These are phyloP conservation scores for Neoscytalidium dimidiatum DNA, from an alignment of 2,329 filamentous ascomycete genomes.

Conservation along the genomic window DNA sequence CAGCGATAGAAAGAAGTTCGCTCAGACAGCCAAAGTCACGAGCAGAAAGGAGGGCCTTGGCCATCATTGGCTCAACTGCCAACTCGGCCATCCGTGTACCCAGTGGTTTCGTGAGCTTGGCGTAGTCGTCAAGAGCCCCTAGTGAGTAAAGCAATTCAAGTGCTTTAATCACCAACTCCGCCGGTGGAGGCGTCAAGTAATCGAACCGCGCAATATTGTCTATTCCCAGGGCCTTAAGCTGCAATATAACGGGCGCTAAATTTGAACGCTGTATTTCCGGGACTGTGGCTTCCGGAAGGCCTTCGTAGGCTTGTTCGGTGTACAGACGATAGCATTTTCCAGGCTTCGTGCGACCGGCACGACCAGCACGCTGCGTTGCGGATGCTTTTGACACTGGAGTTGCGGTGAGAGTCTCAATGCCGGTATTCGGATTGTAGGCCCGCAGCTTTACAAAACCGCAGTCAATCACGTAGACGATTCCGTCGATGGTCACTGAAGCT, in stretches of 20 bases:
- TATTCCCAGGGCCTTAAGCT: conserved; percentile 92
- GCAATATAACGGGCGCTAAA: conserved; percentile 81
- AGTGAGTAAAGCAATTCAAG: conserved; percentile 86
- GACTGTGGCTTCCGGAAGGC: conserved; percentile 70
- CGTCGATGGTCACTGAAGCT: conserved; percentile 91
- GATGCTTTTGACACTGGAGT: conserved; percentile 87
- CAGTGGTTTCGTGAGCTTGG: conserved; percentile 85
- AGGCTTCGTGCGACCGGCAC: conserved; percentile 83
- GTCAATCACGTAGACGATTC: conserved; percentile 89
- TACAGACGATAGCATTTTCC: conserved; percentile 96
- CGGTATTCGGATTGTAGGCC: conserved; percentile 78
- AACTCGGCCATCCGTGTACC: conserved; percentile 91
- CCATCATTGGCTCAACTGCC: conserved; percentile 93
- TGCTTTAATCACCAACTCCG: conserved; percentile 80
- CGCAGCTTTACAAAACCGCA: conserved; percentile 88
- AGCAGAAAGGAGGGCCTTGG: conserved; percentile 78
- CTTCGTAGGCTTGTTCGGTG: conserved; percentile 70
- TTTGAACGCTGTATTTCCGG: conserved; percentile 94
- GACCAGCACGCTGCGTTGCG: conserved; percentile 85
- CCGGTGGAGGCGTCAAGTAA: conserved; percentile 82
- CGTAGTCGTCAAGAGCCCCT: conserved; percentile 84
- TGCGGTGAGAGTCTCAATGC: conserved; percentile 83
- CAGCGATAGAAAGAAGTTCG: conserved; percentile 88
- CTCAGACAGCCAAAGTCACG: conserved; percentile 74
- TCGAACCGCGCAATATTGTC: conserved; percentile 92